Evolutionary conservation across 1,139 yeast genomes (phyloP).

Genomic region (Tardiomyces digboiensis): DNA sequence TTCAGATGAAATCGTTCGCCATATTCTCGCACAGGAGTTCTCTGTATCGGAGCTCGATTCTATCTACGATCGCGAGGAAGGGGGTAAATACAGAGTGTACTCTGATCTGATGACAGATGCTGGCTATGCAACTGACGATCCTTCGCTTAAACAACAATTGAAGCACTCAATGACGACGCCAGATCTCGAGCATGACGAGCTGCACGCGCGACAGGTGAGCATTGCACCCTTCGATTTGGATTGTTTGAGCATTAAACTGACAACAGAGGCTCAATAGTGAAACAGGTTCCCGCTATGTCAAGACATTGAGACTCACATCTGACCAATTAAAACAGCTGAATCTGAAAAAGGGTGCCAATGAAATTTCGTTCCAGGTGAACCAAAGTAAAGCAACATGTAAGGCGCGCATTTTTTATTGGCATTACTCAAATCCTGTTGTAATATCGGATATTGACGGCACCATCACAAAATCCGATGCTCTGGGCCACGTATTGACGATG

Average conservation of each 20-base stretch:
- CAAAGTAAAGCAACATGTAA: constrained; percentile 64
- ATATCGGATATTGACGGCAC: constrained; percentile 98
- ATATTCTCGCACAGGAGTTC: constrained; percentile 57
- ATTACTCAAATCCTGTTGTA: constrained; percentile 76
- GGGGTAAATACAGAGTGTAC: constrained; percentile 4
- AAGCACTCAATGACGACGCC: neutral
- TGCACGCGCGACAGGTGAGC: too few relatives aligned
- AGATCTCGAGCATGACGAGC: neutral
- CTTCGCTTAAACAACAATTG: constrained; percentile 1
- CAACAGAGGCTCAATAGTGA: neutral
- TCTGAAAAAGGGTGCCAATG: constrained; percentile 72
- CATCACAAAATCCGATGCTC: constrained; percentile 93
- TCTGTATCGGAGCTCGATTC: neutral
- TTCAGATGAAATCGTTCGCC: constrained; percentile 51
- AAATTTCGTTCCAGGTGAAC: constrained; percentile 66
- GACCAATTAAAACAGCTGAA: constrained; percentile 75
- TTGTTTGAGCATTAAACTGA: neutral
- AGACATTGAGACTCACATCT: constrained; percentile 83
- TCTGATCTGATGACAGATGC: neutral
- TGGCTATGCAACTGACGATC: constrained; percentile 1
- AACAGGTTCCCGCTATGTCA: constrained; percentile 42
- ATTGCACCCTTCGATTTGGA: too few relatives aligned
- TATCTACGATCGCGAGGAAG: neutral
- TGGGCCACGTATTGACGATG: constrained; percentile 92
- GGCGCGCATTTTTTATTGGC: constrained; percentile 80